phyloP scores from a whole-genome alignment of 805 yeast genomes.

The Cyberlindnera euphorbiiphila region DNA sequence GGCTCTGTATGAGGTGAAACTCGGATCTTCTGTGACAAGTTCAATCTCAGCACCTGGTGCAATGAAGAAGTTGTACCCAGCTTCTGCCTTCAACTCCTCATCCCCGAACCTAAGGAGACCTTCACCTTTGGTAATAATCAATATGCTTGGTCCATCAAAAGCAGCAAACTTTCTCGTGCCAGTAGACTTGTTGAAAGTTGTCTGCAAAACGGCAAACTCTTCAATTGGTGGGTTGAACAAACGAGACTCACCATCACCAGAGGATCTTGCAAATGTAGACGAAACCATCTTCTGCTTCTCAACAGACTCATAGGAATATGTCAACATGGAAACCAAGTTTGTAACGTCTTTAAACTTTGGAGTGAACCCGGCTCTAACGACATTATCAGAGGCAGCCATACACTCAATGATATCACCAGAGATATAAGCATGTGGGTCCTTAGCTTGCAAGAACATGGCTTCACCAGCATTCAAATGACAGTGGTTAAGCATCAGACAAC shows the following conservation, averaged over 20 bases:
- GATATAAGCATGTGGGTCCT: constrained; percentile 97
- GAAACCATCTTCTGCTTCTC: constrained; percentile 90
- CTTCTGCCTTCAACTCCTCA: constrained; percentile 44
- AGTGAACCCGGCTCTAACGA: constrained; percentile 98
- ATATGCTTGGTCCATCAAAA: constrained; percentile 82
- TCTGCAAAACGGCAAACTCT: constrained; percentile 91
- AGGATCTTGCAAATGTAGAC: constrained; percentile 42
- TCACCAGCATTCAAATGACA: constrained; percentile 81
- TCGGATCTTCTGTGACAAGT: constrained; percentile 46
- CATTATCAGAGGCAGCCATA: constrained; percentile 99
- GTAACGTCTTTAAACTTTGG: constrained; percentile 97
- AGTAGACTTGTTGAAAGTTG: constrained; percentile 51
- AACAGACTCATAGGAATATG: constrained; percentile 84
- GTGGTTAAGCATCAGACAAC: constrained; percentile 88
- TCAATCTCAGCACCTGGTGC: constrained; percentile 72
- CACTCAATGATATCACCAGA: constrained; percentile 97
- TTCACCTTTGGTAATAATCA: constrained; percentile 77
- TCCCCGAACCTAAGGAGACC: constrained; percentile 51
- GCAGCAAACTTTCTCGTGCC: constrained; percentile 53
- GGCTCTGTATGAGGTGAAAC: constrained; percentile 85
- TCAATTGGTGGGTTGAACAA: constrained; percentile 95
- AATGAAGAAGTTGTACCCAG: constrained; percentile 82
- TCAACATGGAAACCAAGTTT: constrained; percentile 84
- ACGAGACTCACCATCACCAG: constrained; percentile 62
- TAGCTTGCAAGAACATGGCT: constrained; percentile 94